A percentile compares a stretch with the other conserved stretches of the same genome.
Evolutionary conservation across 768 basidiomycete species (phyloP).

Genomic region (Pleurotus tuoliensis): DNA sequence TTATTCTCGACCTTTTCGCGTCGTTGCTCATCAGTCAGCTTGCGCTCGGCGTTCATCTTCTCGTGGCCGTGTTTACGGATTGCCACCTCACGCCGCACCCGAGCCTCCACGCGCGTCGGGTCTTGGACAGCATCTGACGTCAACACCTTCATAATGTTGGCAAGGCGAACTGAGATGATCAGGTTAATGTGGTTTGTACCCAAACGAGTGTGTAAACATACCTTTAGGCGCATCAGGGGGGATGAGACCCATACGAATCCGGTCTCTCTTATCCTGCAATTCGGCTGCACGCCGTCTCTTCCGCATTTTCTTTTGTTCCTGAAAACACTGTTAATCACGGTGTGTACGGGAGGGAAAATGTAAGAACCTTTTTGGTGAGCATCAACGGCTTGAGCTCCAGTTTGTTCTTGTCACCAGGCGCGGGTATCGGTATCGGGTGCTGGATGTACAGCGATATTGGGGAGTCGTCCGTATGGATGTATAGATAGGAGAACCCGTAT

Average conservation of each 20-base stretch:
- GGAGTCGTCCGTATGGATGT: conserved; percentile 62
- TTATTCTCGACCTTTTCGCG: conserved; percentile 84
- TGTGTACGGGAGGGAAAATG: not conserved
- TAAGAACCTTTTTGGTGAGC: conserved; percentile 79
- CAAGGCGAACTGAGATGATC: conserved; percentile 66
- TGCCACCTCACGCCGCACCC: conserved; percentile 89
- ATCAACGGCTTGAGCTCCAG: conserved; percentile 79
- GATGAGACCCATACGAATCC: conserved; percentile 92
- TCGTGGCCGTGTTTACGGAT: conserved; percentile 87
- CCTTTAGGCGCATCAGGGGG: conserved; percentile 97
- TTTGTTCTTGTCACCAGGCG: conserved; percentile 82
- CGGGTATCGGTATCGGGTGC: conserved; percentile 95
- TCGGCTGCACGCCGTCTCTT: conserved; percentile 85
- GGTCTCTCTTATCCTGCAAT: conserved; percentile 90
- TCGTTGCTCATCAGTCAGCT: conserved; percentile 87
- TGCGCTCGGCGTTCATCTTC: conserved; percentile 89
- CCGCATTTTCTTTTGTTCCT: conserved; percentile 97
- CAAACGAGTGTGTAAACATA: conserved; percentile 20
- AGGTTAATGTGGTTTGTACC: not conserved
- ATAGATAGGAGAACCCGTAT: conserved; percentile 51
- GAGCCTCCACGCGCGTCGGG: conserved; percentile 95
- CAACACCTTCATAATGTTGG: conserved; percentile 96
- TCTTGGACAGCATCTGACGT: conserved; percentile 97
- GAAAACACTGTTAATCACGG: conserved; percentile 13
- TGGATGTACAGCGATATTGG: conserved; percentile 91